These are phyloP conservation scores for Suhomyces bolitotheri DNA, from an alignment of 1,139 yeast species.

Conservation along the genomic window DNA sequence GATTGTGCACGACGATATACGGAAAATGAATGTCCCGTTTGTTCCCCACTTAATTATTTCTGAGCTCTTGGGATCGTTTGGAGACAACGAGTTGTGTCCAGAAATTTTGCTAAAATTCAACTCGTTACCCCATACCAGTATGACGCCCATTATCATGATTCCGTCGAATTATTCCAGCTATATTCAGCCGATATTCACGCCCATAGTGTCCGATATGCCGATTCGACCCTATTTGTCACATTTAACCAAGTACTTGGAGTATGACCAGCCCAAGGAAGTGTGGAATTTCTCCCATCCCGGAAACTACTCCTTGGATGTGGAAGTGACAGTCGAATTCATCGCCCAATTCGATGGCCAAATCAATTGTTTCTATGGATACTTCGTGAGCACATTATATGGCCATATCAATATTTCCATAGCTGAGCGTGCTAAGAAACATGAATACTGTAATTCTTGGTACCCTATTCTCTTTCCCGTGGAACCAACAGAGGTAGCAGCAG, in stretches of 20 bases:
- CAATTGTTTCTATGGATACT: constrained; percentile 78
- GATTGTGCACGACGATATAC: constrained; percentile 57
- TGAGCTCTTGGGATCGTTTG: constrained; percentile 86
- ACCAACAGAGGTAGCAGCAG: constrained; percentile 40
- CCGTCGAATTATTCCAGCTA: constrained; percentile 64
- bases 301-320: constrained; percentile 7
- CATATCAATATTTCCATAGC: constrained; percentile 44
- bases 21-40: constrained; percentile 40
- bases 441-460: constrained; percentile 51
- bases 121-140: constrained; percentile 1
- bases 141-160: constrained; percentile 46
- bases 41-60: constrained; percentile 60
- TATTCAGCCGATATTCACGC: constrained; percentile 67
- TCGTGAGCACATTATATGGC: constrained; percentile 64
- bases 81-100: constrained; percentile 87
- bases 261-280: constrained; percentile 38
- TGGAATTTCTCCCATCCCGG: constrained; percentile 60
- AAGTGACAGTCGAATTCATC: constrained; percentile 11
- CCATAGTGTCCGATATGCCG: constrained; percentile 27
- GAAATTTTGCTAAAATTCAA: constrained; percentile 54
- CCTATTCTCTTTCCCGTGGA: constrained; percentile 74
- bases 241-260: constrained; percentile 49
- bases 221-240: constrained; percentile 62
- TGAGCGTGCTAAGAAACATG: constrained; percentile 11
- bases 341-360: constrained; percentile 58